Percentiles rank a stretch among this genome's conserved stretches.
phyloP scores from a whole-genome alignment of 2,329 filamentous ascomycete genomes.

The Calonectria pseudoreteaudii region DNA sequence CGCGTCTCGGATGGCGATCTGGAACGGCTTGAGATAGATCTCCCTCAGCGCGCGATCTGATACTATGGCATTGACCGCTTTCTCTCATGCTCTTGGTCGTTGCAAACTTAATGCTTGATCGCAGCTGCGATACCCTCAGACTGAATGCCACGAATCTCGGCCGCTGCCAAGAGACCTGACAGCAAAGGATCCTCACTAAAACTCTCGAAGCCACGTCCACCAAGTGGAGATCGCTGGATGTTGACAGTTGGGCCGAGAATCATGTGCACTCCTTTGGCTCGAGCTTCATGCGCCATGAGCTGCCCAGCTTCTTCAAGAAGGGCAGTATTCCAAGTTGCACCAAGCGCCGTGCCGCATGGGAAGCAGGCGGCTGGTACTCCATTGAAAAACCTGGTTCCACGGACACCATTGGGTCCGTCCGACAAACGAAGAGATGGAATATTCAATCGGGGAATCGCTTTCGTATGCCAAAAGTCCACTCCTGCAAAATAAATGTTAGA shows the following conservation, averaged over 20 bases:
- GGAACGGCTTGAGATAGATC: not conserved
- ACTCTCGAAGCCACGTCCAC: not conserved
- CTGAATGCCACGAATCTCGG: not conserved
- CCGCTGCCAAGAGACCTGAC: not conserved
- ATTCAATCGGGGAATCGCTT: not conserved
- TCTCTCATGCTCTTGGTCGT: conserved; percentile 65
- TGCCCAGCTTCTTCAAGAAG: not conserved
- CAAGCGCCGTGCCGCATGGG: conserved; percentile 8
- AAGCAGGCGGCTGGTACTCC: conserved; percentile 20
- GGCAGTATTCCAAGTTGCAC: not conserved
- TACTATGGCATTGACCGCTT: not conserved
- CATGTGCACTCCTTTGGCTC: not conserved
- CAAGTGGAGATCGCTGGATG: not conserved
- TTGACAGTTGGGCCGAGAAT: not conserved
- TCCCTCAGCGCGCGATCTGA: not conserved
- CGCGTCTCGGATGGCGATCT: not conserved
- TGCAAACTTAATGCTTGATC: conserved; percentile 4
- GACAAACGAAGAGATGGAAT: conserved; percentile 21
- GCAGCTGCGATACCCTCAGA: conserved; percentile 8
- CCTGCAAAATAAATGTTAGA: no score
- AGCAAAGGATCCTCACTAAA: not conserved
- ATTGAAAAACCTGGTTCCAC: conserved; percentile 21
- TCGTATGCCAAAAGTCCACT: conserved; percentile 1
- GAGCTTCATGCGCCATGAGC: not conserved
- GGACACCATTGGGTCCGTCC: conserved; percentile 37